These are phyloP conservation scores for Begonia masoniana DNA, from an alignment of 306 rosid species.

Conservation along the genomic window DNA sequence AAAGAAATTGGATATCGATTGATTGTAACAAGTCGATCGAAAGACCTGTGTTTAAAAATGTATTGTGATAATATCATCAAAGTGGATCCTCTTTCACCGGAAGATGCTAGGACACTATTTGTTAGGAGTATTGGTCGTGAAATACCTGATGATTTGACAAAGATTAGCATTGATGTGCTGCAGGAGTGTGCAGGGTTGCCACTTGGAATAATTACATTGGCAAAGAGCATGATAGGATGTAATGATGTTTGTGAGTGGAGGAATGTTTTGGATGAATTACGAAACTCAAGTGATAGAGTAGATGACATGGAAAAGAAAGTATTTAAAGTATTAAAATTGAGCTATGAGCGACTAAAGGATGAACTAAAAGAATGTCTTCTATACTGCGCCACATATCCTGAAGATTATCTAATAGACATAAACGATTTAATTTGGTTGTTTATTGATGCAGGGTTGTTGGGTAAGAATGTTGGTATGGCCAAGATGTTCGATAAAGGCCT, in stretches of 20 bases:
- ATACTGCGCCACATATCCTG: constrained; percentile 11
- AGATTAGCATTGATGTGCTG: not conserved
- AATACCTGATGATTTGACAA: not conserved
- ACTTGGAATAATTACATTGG: not conserved
- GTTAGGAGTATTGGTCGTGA: not conserved
- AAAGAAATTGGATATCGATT: constrained; percentile 7
- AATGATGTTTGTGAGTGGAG: not conserved
- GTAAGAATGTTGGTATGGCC: constrained; percentile 5
- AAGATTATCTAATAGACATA: constrained; percentile 8
- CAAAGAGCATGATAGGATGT: constrained; percentile 1
- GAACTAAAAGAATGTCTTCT: constrained; percentile 8
- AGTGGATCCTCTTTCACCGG: not conserved
- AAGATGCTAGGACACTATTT: constrained; percentile 12
- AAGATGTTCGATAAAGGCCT: constrained; percentile 4
- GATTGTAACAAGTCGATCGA: constrained; percentile 17
- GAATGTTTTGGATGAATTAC: not conserved
- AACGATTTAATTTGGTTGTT: constrained; percentile 10
- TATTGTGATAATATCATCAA: not conserved
- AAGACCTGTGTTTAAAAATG: constrained; percentile 9
- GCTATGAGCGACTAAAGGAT: constrained; percentile 13
- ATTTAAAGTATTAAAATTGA: constrained; percentile 10
- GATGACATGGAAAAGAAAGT: constrained; percentile 19
- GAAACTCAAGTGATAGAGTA: not conserved
- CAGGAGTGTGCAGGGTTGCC: not conserved
- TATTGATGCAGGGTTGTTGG: constrained; percentile 10